Percentiles rank a stretch among this genome's conserved stretches.
Evolutionary conservation across 2,329 filamentous ascomycete genomes (phyloP).

Genomic region (Chaetomium sp.): DNA sequence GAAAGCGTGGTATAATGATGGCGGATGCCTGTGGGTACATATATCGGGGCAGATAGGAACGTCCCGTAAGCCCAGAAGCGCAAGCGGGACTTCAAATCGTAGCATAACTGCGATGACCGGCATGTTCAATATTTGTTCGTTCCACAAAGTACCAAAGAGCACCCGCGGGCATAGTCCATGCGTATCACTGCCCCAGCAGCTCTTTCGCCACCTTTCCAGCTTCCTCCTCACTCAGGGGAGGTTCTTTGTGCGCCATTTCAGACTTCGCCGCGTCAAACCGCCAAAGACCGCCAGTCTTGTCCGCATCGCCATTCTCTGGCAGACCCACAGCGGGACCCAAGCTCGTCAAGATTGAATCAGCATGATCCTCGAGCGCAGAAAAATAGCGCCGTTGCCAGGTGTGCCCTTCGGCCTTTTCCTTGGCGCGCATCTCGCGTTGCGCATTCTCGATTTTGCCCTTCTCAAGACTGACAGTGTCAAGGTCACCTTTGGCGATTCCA

Average conservation of each 20-base stretch:
- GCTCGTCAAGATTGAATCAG: slow-evolving; percentile 49
- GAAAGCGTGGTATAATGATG: too few relatives aligned
- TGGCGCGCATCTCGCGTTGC: slow-evolving; percentile 72
- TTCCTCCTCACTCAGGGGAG: slow-evolving; percentile 42
- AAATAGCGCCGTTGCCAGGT: slow-evolving; percentile 89
- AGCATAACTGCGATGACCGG: not conserved
- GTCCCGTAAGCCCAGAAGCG: too few relatives aligned
- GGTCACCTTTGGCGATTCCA: slow-evolving; percentile 78
- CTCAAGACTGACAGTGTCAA: slow-evolving; percentile 75
- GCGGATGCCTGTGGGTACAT: too few relatives aligned
- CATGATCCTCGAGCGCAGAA: slow-evolving; percentile 49
- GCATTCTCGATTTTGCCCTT: slow-evolving; percentile 90
- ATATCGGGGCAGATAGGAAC: not conserved
- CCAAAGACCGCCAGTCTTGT: slow-evolving; percentile 65
- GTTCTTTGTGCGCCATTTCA: slow-evolving; percentile 44
- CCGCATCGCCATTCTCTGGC: slow-evolving; percentile 54
- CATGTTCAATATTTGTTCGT: not conserved
- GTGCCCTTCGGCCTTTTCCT: slow-evolving; percentile 72
- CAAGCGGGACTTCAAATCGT: not conserved
- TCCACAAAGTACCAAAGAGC: not conserved
- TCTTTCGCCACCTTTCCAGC: slow-evolving; percentile 39
- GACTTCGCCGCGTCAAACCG: slow-evolving; percentile 54
- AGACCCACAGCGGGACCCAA: slow-evolving; percentile 53
- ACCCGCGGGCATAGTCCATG: not conserved
- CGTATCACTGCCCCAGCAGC: slow-evolving; percentile 40